These are phyloP conservation scores for Castanopsis chinensis DNA, from an alignment of 306 rosid genomes.

Conservation along the genomic window DNA sequence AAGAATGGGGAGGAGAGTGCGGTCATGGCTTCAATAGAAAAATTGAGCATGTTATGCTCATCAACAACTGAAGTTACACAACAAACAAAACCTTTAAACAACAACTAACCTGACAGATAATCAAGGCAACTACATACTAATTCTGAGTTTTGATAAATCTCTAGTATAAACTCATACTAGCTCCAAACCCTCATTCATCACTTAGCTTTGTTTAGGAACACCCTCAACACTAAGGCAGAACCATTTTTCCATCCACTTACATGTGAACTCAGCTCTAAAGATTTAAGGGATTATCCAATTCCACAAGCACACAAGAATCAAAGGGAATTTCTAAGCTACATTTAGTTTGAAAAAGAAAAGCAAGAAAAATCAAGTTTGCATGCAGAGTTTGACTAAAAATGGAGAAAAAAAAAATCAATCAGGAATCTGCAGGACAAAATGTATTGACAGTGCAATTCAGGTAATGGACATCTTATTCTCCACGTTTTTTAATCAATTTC, in stretches of 20 bases:
- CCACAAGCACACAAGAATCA: background rate
- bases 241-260: background rate
- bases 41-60: background rate
- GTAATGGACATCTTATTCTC: background rate
- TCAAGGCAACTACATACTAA: background rate
- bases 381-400: background rate
- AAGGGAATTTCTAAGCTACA: background rate
- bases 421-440: background rate
- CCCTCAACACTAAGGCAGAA: background rate
- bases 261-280: background rate
- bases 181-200: background rate
- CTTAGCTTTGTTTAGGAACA: background rate
- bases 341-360: background rate
- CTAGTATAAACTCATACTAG: background rate
- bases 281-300: background rate
- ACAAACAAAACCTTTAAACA: background rate
- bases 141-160: background rate
- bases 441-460: background rate
- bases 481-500: background rate
- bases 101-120: background rate
- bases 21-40: background rate
- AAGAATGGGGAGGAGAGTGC: background rate
- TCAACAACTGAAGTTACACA: background rate
- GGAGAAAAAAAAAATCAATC: background rate
- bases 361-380: background rate